A percentile compares a stretch with the other conserved stretches of the same genome.
Evolutionary conservation across 148 eudicot genomes (phyloP).

Genomic region (Oxyria digyna): DNA sequence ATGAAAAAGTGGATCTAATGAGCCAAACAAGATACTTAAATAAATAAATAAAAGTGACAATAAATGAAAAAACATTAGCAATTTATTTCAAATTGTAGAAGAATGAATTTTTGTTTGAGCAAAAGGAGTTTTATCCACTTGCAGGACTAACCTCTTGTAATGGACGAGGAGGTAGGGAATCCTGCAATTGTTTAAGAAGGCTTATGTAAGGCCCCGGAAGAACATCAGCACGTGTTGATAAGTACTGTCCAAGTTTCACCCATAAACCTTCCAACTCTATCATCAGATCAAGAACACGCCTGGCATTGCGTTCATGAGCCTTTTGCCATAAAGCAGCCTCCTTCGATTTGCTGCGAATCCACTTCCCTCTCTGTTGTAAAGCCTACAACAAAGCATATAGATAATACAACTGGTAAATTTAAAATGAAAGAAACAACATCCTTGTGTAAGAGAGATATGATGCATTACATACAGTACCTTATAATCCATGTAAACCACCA

Average conservation of each 20-base stretch:
- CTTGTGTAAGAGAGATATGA: neutral
- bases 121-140: neutral
- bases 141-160: constrained; percentile 53
- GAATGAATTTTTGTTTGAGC: neutral
- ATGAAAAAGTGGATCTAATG: neutral
- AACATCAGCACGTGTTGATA: constrained; percentile 99
- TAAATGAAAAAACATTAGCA: neutral
- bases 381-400: constrained; percentile 31
- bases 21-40: too few species aligned
- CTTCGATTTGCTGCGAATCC: constrained; percentile 50
- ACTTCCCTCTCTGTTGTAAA: constrained; percentile 79
- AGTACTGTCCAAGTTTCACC: constrained; percentile 96
- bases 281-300: constrained; percentile 64
- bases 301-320: constrained; percentile 95
- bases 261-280: constrained; percentile 91
- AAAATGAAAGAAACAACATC: neutral
- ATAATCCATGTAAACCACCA: constrained; percentile 78
- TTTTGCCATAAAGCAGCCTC: constrained; percentile 67
- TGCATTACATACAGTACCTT: constrained; percentile 38
- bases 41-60: neutral
- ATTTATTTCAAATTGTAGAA: neutral
- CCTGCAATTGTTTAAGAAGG: constrained; percentile 79
- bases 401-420: neutral
- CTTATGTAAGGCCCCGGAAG: constrained; percentile 80
- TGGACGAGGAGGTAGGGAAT: constrained; percentile 94